phyloP scores from a whole-genome alignment of 176 grass and related monocot species.

The Bonia amplexicaulis region DNA sequence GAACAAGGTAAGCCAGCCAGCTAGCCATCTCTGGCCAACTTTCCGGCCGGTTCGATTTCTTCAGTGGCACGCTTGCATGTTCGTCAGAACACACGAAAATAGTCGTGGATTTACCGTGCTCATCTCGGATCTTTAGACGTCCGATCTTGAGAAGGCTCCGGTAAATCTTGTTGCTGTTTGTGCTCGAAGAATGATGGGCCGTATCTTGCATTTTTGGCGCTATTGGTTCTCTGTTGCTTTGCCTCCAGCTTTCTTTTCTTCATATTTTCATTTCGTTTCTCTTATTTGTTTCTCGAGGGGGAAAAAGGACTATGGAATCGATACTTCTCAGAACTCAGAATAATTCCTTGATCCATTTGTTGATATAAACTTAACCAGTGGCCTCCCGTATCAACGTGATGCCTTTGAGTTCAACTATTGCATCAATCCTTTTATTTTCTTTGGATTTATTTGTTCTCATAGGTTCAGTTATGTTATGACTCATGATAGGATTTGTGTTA shows the following conservation, averaged over 20 bases:
- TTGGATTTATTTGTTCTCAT: not conserved
- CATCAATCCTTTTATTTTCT: not conserved
- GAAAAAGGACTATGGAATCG: not conserved
- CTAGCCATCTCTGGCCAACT: not conserved
- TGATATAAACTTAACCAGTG: not conserved
- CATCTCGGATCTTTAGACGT: no score
- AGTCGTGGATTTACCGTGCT: not conserved
- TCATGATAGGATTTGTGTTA: not conserved
- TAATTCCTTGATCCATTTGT: not conserved
- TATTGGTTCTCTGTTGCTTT: not conserved
- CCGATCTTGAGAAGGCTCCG: not conserved
- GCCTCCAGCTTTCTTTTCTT: not conserved
- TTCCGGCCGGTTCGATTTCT: not conserved
- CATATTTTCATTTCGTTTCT: not conserved
- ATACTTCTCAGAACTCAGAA: not conserved
- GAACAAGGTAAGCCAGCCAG: constrained; percentile 41
- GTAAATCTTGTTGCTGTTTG: not conserved
- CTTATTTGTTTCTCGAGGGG: not conserved
- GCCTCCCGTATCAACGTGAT: not conserved
- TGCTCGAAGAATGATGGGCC: not conserved
- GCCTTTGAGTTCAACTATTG: not conserved
- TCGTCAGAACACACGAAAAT: not conserved
- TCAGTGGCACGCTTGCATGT: not conserved
- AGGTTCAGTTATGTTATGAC: not conserved
- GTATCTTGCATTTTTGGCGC: constrained; percentile 12